phyloP scores from a whole-genome alignment of 768 basidiomycete genomes.

The Lactifluus hygrophoroides region DNA sequence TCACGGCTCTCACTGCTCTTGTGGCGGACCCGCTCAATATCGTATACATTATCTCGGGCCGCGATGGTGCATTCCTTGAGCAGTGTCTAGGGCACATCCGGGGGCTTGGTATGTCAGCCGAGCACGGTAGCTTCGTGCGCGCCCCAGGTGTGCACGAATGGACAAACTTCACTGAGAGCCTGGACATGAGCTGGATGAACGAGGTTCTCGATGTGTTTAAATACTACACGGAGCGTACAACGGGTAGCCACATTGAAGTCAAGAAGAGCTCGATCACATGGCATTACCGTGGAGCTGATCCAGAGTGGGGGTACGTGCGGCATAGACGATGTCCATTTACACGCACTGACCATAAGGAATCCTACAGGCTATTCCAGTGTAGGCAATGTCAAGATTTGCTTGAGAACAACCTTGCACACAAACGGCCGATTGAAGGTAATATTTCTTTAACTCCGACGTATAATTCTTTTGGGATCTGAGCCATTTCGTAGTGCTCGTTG shows the following conservation, averaged over 20 bases:
- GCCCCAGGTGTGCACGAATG: slow-evolving; percentile 60
- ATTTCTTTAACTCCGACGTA: not conserved
- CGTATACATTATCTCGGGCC: slow-evolving; percentile 96
- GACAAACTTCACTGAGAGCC: slow-evolving; percentile 79
- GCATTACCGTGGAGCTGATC: slow-evolving; percentile 91
- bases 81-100: slow-evolving; percentile 81
- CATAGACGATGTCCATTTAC: not conserved
- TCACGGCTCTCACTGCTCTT: slow-evolving; percentile 64
- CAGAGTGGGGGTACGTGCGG: slow-evolving; percentile 82
- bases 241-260: slow-evolving; percentile 91
- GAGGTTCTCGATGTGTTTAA: slow-evolving; percentile 94
- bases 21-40: slow-evolving; percentile 78
- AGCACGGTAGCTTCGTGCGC: slow-evolving; percentile 90
- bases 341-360: not conserved
- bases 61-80: slow-evolving; percentile 88
- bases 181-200: slow-evolving; percentile 97
- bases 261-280: slow-evolving; percentile 98
- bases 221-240: slow-evolving; percentile 95
- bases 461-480: not conserved
- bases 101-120: slow-evolving; percentile 84
- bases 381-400: slow-evolving; percentile 93
- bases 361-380: slow-evolving; percentile 75
- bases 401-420: slow-evolving; percentile 88
- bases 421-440: slow-evolving; percentile 86
- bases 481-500: slow-evolving; percentile 62